Evolutionary conservation across 768 basidiomycete genomes (phyloP), one percentile per base, ranked within the genome.

Genomic region (Lactarius trivialis): DNA sequence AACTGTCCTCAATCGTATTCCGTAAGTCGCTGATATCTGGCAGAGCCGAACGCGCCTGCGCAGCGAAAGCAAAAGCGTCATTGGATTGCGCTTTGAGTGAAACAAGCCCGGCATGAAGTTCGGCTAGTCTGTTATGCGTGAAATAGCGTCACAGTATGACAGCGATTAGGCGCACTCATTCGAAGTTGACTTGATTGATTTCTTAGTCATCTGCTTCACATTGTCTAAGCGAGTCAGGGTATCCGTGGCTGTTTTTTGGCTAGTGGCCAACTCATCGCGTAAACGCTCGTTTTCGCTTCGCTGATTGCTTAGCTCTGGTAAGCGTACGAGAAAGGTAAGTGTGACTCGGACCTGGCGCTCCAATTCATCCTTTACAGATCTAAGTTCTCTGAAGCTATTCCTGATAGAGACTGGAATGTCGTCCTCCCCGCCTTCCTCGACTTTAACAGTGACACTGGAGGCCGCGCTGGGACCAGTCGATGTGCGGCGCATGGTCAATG

Each of bases 81-180:
- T 58, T 54, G 19, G 67, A 66, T 57, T 60, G 66, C n/a, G 65
- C 33, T 43, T 63, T 66, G 9, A 67, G 58, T 53, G 43, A 45
- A n/a, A 34, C 21, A 33, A 67, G 53, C n/a, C 56, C 58, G 43
- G 33, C 48, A 33, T 49, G 36, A 52, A 67, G 56, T 41, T 66
- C 65, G 15, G 57, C 33, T 6, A 67, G 58, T 30, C 67, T 67
- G 36, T 58, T 36, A 56, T 19, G 19, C 33, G 49, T 55, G 17
- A 51, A 57, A 52, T 49, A 26, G 19, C 15, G 51, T 21, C 14
- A 17, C 7, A 7, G 37, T 14, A 24, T 15, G 39, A 28, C 9
- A 55, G 36, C 52, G 50, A 17, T 19, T 59, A 15, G 19, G 48
- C 63, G 24, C 34, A 67, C 65, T 39, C 55, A 8, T 49, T 41